Conservation (phyloP, 1,139 yeast species). For the Groenewaldozyma auringiensis region DNA sequence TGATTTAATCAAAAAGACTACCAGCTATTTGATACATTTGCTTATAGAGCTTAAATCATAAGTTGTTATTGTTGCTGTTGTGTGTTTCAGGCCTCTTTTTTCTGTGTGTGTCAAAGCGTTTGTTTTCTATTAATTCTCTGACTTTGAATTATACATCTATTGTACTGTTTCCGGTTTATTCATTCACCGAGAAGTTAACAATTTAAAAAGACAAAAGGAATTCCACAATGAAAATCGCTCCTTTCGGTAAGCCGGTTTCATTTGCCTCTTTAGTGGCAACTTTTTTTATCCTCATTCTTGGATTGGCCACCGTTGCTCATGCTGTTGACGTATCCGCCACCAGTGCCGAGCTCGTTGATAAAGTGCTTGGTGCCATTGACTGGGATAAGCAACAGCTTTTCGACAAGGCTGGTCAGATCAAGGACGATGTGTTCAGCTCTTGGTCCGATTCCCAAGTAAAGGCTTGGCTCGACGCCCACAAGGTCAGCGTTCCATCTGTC, state of each 20-base stretch:
- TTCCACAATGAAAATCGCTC: background rate
- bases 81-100: too few species aligned
- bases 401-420: constrained; percentile 39
- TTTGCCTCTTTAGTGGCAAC: background rate
- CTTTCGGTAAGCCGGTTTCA: background rate
- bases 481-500: constrained; percentile 22
- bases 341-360: background rate
- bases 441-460: constrained; percentile 42
- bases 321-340: background rate
- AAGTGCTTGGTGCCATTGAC: constrained; percentile 32
- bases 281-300: background rate
- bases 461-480: constrained; percentile 43
- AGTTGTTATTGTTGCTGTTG: too few species aligned
- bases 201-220: too few species aligned
- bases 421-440: constrained; percentile 40
- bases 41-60: too few species aligned
- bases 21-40: too few species aligned
- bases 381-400: constrained; percentile 37
- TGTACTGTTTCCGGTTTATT: too few species aligned
- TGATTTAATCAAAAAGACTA: too few species aligned
- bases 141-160: too few species aligned
- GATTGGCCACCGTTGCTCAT: background rate
- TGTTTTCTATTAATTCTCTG: too few species aligned
- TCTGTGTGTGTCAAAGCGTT: too few species aligned
- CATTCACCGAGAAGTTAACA: too few species aligned